phyloP scores from a whole-genome alignment of 805 yeast species.

The Candida ipomoeae region DNA sequence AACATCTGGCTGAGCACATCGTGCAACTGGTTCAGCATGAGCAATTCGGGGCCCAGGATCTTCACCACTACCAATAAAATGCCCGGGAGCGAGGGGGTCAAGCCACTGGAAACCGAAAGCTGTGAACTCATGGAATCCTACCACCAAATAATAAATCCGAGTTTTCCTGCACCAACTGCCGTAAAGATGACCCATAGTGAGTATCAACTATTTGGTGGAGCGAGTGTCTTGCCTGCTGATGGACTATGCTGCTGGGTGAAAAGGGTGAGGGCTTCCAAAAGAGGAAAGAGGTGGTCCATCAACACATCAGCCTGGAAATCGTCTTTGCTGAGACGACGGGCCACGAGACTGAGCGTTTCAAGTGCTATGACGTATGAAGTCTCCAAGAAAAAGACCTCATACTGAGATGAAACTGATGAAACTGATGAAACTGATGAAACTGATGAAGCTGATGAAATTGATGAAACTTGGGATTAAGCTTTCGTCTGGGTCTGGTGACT shows the following conservation, averaged over 20 bases:
- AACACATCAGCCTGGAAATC: slow-evolving; percentile 49
- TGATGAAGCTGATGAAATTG: no score
- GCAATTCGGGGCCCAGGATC: slow-evolving; percentile 63
- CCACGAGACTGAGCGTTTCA: slow-evolving; percentile 38
- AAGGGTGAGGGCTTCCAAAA: slow-evolving; percentile 68
- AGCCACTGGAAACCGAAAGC: slow-evolving; percentile 58
- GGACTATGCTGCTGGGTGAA: slow-evolving; percentile 40
- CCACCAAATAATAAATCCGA: slow-evolving; percentile 79
- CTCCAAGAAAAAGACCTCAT: slow-evolving; percentile 17
- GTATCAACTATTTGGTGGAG: slow-evolving; percentile 45
- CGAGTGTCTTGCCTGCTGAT: slow-evolving; percentile 52
- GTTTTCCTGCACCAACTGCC: slow-evolving; percentile 56
- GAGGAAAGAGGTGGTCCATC: slow-evolving; percentile 67
- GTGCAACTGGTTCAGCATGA: slow-evolving; percentile 52
- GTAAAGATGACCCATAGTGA: slow-evolving; percentile 53
- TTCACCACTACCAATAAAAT: slow-evolving; percentile 65
- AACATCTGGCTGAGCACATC: slow-evolving; percentile 77
- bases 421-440: no score
- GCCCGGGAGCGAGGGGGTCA: slow-evolving; percentile 70
- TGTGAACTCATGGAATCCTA: slow-evolving; percentile 68
- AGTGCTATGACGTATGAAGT: slow-evolving; percentile 39
- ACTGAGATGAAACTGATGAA: not conserved
- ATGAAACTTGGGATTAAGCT: not conserved
- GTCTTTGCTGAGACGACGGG: slow-evolving; percentile 20
- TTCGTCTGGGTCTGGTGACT: slow-evolving; percentile 15